phyloP scores from a whole-genome alignment of 805 yeast genomes.

The Zygoascus bituminiphila region DNA sequence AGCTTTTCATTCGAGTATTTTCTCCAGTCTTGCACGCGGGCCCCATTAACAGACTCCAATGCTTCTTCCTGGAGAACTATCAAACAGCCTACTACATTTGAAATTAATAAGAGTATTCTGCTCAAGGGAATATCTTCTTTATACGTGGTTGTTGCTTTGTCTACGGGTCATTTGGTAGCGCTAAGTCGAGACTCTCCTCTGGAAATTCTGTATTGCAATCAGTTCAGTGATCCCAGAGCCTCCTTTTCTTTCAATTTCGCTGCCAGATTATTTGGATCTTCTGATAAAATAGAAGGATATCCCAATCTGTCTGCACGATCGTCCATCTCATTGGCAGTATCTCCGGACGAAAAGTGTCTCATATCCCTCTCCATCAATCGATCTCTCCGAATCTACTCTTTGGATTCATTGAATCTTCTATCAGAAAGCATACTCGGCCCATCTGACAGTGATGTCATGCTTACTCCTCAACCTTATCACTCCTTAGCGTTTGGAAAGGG shows the following conservation, averaged over 20 bases:
- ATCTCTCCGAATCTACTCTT: constrained; percentile 52
- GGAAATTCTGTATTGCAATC: constrained; percentile 33
- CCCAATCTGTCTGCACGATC: constrained; percentile 34
- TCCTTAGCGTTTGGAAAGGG: constrained; percentile 2
- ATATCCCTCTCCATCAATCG: constrained; percentile 50
- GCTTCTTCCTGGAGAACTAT: constrained; percentile 49
- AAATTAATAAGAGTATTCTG: constrained; percentile 46
- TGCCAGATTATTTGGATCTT: constrained; percentile 6
- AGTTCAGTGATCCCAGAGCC: constrained; percentile 17
- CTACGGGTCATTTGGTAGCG: constrained; percentile 66
- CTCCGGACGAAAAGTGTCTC: constrained; percentile 24
- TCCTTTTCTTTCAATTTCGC: constrained; percentile 27
- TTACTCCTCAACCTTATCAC: background rate
- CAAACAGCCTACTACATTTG: constrained; percentile 59
- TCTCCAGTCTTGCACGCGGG: constrained; percentile 10
- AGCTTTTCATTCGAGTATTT: constrained; percentile 39
- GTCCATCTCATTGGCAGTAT: constrained; percentile 28
- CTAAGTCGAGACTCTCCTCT: constrained; percentile 20
- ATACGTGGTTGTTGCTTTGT: constrained; percentile 49
- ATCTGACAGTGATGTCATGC: background rate
- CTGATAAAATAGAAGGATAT: constrained; percentile 35
- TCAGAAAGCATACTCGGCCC: constrained; percentile 4
- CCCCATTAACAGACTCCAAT: constrained; percentile 20
- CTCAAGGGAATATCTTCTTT: constrained; percentile 39
- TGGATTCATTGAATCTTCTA: constrained; percentile 30